These are phyloP conservation scores for Phialophora chinensis DNA, from an alignment of 2,329 filamentous ascomycete species.

Conservation along the genomic window DNA sequence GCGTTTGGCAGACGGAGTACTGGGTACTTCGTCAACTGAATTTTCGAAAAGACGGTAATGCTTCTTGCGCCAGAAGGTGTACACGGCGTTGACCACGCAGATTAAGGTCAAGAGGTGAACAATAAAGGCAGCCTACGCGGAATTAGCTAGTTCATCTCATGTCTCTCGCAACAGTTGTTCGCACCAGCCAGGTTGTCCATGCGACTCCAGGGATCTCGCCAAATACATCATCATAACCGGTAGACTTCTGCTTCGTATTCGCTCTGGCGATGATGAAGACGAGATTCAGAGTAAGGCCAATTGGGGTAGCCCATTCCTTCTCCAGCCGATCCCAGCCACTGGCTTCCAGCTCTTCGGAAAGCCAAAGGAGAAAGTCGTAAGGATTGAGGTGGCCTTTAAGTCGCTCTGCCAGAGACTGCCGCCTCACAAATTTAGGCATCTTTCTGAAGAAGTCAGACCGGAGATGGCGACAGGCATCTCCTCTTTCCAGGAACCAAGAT, in stretches of 20 bases:
- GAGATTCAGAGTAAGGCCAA: constrained; percentile 79
- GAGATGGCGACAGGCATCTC: constrained; percentile 69
- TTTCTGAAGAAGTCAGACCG: constrained; percentile 42
- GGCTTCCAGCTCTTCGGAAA: constrained; percentile 90
- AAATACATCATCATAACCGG: constrained; percentile 80
- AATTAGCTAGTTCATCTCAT: constrained; percentile 24
- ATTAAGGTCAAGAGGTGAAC: constrained; percentile 72
- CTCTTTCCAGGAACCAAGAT: neutral
- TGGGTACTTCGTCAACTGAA: constrained; percentile 74
- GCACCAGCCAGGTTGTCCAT: constrained; percentile 71
- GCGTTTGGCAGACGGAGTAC: constrained; percentile 84
- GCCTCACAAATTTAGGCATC: constrained; percentile 83
- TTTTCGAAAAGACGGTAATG: constrained; percentile 92
- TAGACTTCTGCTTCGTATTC: constrained; percentile 65
- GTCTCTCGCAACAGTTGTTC: constrained; percentile 34
- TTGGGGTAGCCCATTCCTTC: constrained; percentile 73
- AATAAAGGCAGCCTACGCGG: constrained; percentile 67
- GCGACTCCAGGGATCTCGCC: constrained; percentile 67
- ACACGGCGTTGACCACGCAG: constrained; percentile 77
- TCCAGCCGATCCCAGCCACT: constrained; percentile 83
- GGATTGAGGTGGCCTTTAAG: constrained; percentile 81
- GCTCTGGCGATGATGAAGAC: constrained; percentile 81
- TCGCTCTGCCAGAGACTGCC: constrained; percentile 78
- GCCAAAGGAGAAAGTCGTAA: constrained; percentile 86
- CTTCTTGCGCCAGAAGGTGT: constrained; percentile 79